phyloP scores from a whole-genome alignment of 306 rosid species.

The Cajanus cajan region DNA sequence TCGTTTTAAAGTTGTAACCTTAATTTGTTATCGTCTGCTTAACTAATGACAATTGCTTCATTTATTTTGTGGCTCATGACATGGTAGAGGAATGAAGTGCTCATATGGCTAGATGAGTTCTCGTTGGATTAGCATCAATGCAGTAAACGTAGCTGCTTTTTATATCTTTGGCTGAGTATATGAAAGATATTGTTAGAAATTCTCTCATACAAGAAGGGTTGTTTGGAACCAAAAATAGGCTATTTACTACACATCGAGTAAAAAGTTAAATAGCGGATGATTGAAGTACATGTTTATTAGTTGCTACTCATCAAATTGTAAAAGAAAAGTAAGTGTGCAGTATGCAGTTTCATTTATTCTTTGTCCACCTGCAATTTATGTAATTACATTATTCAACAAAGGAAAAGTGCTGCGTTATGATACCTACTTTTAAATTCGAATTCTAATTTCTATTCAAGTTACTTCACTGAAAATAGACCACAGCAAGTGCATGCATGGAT shows the following conservation, averaged over 20 bases:
- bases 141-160: background rate
- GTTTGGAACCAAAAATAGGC: background rate
- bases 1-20: background rate
- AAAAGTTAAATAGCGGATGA: background rate
- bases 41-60: constrained; percentile 15
- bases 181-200: background rate
- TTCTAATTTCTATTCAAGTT: background rate
- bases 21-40: background rate
- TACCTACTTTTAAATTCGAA: background rate
- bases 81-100: constrained; percentile 85
- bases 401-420: background rate
- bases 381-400: background rate
- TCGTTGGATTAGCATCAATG: constrained; percentile 53
- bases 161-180: constrained; percentile 9
- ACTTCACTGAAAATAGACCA: background rate
- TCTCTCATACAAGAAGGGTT: background rate
- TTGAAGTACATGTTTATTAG: background rate
- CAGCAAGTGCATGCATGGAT: background rate
- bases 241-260: background rate
- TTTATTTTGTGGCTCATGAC: constrained; percentile 34
- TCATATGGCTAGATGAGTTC: constrained; percentile 83
- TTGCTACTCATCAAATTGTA: background rate
- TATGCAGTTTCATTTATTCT: background rate
- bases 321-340: background rate
- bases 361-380: background rate